Evolutionary conservation across 306 rosid genomes (phyloP).

Genomic region (Spatholobus suberectus): DNA sequence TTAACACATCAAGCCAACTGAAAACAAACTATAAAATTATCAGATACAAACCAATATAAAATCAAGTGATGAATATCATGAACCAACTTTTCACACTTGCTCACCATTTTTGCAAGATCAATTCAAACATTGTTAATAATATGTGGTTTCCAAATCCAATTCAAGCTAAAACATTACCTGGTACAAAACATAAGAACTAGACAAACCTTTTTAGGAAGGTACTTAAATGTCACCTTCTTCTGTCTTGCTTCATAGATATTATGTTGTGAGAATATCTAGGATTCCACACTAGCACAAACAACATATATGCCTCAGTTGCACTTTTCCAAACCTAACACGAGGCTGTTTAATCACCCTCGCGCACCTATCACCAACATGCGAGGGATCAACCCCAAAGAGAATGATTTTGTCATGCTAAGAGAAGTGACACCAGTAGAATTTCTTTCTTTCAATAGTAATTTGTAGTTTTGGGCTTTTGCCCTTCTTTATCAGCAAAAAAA

Average conservation of each 20-base stretch:
- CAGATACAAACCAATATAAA: background rate
- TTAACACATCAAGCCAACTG: background rate
- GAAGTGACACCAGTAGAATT: conserved; percentile 96
- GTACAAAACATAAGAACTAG: conserved; percentile 19
- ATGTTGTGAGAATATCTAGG: conserved; percentile 90
- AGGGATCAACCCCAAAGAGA: conserved; percentile 89
- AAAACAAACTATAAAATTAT: conserved; percentile 7
- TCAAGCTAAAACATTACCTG: background rate
- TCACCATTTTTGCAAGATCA: conserved; percentile 1
- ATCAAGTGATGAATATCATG: background rate
- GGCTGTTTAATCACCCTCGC: conserved; percentile 90
- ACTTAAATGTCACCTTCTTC: conserved; percentile 84
- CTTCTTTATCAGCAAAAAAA: too few species aligned
- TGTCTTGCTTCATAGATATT: conserved; percentile 97
- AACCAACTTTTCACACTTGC: background rate
- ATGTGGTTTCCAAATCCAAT: background rate
- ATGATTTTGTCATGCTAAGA: conserved; percentile 86
- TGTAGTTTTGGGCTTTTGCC: too few species aligned
- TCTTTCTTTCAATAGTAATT: too few species aligned
- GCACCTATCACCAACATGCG: conserved; percentile 78
- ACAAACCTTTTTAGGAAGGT: conserved; percentile 81
- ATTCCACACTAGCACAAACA: conserved; percentile 96
- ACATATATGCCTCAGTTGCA: conserved; percentile 99
- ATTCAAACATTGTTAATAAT: background rate
- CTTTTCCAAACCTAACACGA: conserved; percentile 86